Evolutionary conservation across 2,329 filamentous ascomycete species (phyloP), one percentile per base, ranked within the genome.

Genomic region (Fusarium sp.): DNA sequence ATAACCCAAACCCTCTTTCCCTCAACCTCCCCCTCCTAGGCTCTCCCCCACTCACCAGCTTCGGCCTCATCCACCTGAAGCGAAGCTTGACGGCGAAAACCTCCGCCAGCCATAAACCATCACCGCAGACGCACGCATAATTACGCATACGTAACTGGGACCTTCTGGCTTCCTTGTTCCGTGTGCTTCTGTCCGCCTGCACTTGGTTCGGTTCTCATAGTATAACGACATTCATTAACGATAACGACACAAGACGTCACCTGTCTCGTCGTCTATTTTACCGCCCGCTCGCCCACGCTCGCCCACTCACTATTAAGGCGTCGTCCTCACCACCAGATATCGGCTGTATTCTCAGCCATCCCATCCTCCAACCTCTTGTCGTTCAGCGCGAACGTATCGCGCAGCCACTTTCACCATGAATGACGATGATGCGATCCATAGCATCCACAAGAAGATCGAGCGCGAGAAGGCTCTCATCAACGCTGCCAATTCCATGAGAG

Each of bases 361-460:
- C 18, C 53, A 54, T 53, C 58, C 53, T 60, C 60, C 56, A 53
- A 47, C 59, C 52, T 66, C 63, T 39, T 60, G 47, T 70, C 80
- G 80, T 81, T 77, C 72, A 67, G 80, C 80, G 81, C 81, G 80
- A 76, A 80, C 81, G 79, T 65, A 81, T 80, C 81, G 80, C 80
- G 80, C 80, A 77, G 77, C 75, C 76, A 75, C 80, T 79, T 81
- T 82, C 83, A 85, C 80, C 81, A 91, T 91, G 87, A 89, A 87
- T 81, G 88, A 91, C 80, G 88, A 91, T 71, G 87, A 91, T 78
- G 86, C 88, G 75, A 86, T 91, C 83, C 90, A 90, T 84, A 93
- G 94, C 83, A 94, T 99, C 85, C 91, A 93, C 85, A 93, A 92
- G 86, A 98, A 99, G 92, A 98, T 99, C 83, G 94, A 98, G 87